Base-by-base conservation (phyloP, 2,329 filamentous ascomycete species). In the Canariomyces notabilis region DNA sequence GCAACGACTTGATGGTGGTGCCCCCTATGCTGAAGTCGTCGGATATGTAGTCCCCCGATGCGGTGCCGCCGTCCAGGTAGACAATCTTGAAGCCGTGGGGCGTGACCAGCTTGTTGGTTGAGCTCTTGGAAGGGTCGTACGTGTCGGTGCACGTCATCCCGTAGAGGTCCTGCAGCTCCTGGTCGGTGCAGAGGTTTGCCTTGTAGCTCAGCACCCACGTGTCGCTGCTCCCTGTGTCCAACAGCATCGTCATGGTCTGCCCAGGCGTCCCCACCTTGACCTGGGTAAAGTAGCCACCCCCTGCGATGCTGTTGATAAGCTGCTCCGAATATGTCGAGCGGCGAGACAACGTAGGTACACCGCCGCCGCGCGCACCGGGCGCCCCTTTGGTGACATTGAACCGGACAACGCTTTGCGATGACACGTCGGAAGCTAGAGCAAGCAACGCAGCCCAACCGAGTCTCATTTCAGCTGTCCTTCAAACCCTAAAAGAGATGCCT, bases 201-300 rank as follows among this genome's bases (percentile, higher is more conserved):
- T 57, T 38, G 51, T 57, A 44, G 47, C 62, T 55, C 51, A 76
- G 65, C 34, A 82, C 66, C 79, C 80, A 83, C 4, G 79, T 73
- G 58, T 83, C 80, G 53, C 75, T 80, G 60, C 76, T 81, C 21
- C 80, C 80, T 2, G 80, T 83, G 61, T 83, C 80, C 51, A 83
- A 70, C 43, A 77, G 68, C 55, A 83, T 67, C 43, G 63, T 68
- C 40, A 82, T 61, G 3, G 63, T 61, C 61, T 83, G 80, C 0
- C 68, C 65, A 1, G 80, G 80, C 0, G 78, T 80, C 40, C 80
- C 80, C 34, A 83, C 63, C n/a, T 66, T 64, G 34, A 83, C 70
- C 41, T 77, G 69, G 33, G 75, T 72, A 58, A 73, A 79, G 64
- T 81, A 82, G 12, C 75, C 72, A 26, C 75, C 77, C 37, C 70